Conservation (phyloP, 2,329 filamentous ascomycete species). For the Alternaria rosae region DNA sequence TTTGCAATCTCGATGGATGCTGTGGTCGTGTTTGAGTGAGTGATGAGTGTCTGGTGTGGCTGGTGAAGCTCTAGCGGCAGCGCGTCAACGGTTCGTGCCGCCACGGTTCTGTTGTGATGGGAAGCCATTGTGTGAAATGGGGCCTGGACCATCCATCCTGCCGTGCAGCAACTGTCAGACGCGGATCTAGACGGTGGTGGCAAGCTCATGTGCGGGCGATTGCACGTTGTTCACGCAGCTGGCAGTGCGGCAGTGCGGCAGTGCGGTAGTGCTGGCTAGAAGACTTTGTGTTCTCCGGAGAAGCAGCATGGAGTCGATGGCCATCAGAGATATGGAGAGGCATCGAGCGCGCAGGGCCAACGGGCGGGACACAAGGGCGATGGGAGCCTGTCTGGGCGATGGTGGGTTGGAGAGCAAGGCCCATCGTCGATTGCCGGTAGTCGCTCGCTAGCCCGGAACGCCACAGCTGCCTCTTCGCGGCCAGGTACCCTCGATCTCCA, state of each 20-base stretch:
- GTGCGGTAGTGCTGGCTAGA: not conserved
- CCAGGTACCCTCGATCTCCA: conserved; percentile 22
- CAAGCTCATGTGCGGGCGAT: not conserved
- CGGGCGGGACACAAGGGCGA: conserved; percentile 8
- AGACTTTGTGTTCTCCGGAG: not conserved
- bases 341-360: conserved; percentile 4
- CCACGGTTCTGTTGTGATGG: conserved; percentile 1
- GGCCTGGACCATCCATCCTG: conserved; percentile 1
- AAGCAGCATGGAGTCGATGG: not conserved
- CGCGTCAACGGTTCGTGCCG: conserved; percentile 17
- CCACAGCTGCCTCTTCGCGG: conserved; percentile 7
- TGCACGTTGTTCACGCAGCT: not conserved
- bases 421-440: conserved; percentile 25
- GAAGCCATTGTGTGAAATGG: not conserved
- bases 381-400: conserved; percentile 8
- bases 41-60: too few species aligned
- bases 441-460: conserved; percentile 11
- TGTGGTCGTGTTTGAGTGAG: not conserved
- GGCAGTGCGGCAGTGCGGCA: not conserved
- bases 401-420: conserved; percentile 10
- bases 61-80: not conserved
- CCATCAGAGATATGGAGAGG: conserved; percentile 15
- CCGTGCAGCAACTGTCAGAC: not conserved
- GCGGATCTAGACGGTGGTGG: not conserved
- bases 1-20: conserved; percentile 18